phyloP scores from a whole-genome alignment of 495 filamentous ascomycete species.

The Daldinia childiae region DNA sequence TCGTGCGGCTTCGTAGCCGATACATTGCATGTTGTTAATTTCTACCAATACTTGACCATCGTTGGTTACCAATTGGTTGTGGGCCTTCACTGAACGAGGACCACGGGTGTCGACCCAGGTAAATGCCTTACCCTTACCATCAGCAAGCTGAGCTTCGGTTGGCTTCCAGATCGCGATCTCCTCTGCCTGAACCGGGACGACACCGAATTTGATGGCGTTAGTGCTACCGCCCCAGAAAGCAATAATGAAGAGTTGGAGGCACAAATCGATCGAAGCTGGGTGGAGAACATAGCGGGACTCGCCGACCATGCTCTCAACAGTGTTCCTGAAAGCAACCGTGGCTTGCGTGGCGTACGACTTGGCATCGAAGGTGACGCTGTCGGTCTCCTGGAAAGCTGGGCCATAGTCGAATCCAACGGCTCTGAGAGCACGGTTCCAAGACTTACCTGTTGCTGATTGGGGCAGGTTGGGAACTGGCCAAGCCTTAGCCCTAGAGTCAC shows the following conservation, averaged over 20 bases:
- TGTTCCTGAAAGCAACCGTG: conserved; percentile 36
- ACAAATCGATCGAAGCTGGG: conserved; percentile 50
- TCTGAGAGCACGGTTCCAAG: conserved; percentile 49
- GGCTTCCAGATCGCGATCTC: conserved; percentile 49
- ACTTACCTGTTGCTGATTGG: conserved; percentile 33
- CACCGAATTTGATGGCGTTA: conserved; percentile 46
- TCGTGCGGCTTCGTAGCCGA: conserved; percentile 49
- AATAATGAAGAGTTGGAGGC: conserved; percentile 50
- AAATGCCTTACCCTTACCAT: conserved; percentile 12
- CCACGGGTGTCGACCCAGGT: conserved; percentile 25
- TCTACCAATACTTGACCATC: conserved; percentile 43
- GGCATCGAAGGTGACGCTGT: conserved; percentile 41
- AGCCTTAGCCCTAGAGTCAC: conserved; percentile 5
- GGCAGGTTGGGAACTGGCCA: conserved; percentile 24
- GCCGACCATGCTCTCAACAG: conserved; percentile 27
- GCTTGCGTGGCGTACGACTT: conserved; percentile 34
- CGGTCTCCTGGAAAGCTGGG: conserved; percentile 47
- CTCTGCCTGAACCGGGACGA: conserved; percentile 51
- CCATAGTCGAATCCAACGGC: conserved; percentile 54
- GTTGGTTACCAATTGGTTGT: conserved; percentile 18
- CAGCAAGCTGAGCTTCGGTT: conserved; percentile 24
- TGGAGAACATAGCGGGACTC: conserved; percentile 55
- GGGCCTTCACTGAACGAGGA: conserved; percentile 16
- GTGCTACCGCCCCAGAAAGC: conserved; percentile 46
- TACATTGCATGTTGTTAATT: conserved; percentile 42